A percentile compares a stretch with the other conserved stretches of the same genome.
phyloP scores from a whole-genome alignment of 129 eudicot species.

The Apium graveolens region DNA sequence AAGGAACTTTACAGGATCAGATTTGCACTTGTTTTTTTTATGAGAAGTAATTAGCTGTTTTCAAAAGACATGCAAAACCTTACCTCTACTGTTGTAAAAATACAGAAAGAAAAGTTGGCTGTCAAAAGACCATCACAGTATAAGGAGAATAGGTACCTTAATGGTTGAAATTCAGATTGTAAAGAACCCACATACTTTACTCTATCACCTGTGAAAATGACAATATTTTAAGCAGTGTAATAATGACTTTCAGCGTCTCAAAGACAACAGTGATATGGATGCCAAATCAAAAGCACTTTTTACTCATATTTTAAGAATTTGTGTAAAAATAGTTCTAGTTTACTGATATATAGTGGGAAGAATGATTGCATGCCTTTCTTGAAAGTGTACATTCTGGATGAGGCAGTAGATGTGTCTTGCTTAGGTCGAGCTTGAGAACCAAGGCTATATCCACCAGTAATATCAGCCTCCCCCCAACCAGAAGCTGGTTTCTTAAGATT shows the following conservation, averaged over 20 bases:
- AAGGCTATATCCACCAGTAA: slow-evolving; percentile 59
- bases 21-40: background rate
- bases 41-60: background rate
- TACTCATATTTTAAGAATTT: background rate
- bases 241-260: background rate
- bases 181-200: slow-evolving; percentile 71
- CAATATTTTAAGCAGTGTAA: background rate
- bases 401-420: slow-evolving; percentile 83
- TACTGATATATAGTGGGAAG: background rate
- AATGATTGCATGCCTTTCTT: slow-evolving; percentile 44
- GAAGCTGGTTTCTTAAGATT: slow-evolving; percentile 68
- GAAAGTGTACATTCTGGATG: slow-evolving; percentile 64
- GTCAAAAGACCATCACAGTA: background rate
- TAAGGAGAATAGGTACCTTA: slow-evolving; percentile 40
- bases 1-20: background rate
- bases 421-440: slow-evolving; percentile 72
- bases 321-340: background rate
- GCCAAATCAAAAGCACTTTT: background rate
- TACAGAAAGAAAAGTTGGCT: background rate
- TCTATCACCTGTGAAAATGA: slow-evolving; percentile 69
- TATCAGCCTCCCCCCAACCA: slow-evolving; percentile 86
- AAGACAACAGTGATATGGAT: background rate
- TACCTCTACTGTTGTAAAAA: background rate
- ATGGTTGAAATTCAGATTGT: slow-evolving; percentile 38
- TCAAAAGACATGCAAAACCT: background rate